Evolutionary conservation across 345 rosid species (phyloP), one percentile per base, ranked within the genome.

Genomic region (Acer campestre): DNA sequence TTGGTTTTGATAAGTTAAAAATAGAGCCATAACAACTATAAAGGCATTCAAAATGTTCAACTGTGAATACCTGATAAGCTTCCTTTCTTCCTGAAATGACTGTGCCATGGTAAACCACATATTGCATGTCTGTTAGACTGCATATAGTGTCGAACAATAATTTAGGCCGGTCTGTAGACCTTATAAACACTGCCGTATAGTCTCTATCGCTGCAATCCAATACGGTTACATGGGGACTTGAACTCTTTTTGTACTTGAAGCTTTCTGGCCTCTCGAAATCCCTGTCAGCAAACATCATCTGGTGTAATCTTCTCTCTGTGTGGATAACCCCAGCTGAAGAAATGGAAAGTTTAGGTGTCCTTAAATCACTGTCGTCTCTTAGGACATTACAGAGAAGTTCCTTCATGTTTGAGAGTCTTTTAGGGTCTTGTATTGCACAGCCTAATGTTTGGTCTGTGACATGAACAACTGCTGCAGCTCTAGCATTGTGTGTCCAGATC

Each of bases 401-500:
- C 84, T 88, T 83, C 61, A 83, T 86, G 10, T 66, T 69, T 7
- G 75, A 73, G 2, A 86, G 82, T 20, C 81, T 80, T 46, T 75
- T 23, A 1, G 81, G 81, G 67, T 88, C 91, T 58, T 81, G 67
- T 25, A 88, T 81, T 14, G 87, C 81, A 6, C n/a, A 55, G 4
- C 84, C 76, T 6, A 85, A 83, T 38, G 78, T 59, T 40, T 80
- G 80, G 75, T 88, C 91, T 38, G 82, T 83, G 44, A 85, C 79
- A 22, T 79, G 80, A 49, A 86, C 74, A 55, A 88, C 84, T 0
- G 88, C 86, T 2, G 89, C 89, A 10, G 86, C 87, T 78, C 86
- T 78, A 23, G 70, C 82, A 48, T 88, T 88, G 55, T 86, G 89
- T 46, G 89, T 85, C 91, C 91, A 88, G 22, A 88, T 80, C 81